Conservation (phyloP, 1,284 basidiomycete species). For the Apiotrichum montevideense region DNA sequence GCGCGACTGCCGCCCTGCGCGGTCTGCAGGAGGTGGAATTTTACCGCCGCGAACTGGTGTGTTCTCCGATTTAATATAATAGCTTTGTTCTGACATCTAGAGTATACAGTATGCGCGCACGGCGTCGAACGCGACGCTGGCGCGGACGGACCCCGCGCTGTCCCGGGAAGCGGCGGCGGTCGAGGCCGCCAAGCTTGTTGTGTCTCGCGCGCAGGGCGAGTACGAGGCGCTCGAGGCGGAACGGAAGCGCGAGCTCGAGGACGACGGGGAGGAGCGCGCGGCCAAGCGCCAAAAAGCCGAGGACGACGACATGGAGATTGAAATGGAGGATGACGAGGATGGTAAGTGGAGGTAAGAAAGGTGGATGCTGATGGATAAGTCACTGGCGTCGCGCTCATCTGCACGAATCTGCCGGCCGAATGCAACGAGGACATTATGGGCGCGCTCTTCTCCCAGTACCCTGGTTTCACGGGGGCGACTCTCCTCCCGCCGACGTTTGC, state of each 20-base stretch:
- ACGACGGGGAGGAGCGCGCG: constrained; percentile 50
- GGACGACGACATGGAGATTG: constrained; percentile 45
- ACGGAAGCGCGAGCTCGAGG: constrained; percentile 57
- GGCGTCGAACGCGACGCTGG: constrained; percentile 73
- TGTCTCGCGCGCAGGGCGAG: constrained; percentile 49
- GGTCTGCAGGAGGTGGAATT: constrained; percentile 85
- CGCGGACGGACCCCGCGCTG: constrained; percentile 53
- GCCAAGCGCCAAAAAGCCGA: constrained; percentile 33
- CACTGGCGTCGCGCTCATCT: constrained; percentile 17
- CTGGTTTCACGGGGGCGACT: constrained; percentile 26
- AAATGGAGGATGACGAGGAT: constrained; percentile 44
- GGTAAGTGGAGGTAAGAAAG: constrained; percentile 17
- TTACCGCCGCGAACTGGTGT: constrained; percentile 52
- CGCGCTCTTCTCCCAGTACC: constrained; percentile 32
- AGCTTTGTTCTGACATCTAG: constrained; percentile 4
- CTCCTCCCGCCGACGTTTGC: constrained; percentile 20
- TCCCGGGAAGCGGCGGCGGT: constrained; percentile 53
- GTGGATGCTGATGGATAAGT: background rate
- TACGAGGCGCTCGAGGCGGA: constrained; percentile 57
- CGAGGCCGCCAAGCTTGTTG: constrained; percentile 42
- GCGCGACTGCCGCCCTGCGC: constrained; percentile 83
- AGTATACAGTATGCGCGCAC: constrained; percentile 75
- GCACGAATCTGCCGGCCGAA: constrained; percentile 40
- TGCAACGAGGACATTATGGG: constrained; percentile 33
- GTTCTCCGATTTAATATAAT: constrained; percentile 5